Base-by-base conservation (phyloP, 2,329 filamentous ascomycete species). In the Fusarium albosuccineum region DNA sequence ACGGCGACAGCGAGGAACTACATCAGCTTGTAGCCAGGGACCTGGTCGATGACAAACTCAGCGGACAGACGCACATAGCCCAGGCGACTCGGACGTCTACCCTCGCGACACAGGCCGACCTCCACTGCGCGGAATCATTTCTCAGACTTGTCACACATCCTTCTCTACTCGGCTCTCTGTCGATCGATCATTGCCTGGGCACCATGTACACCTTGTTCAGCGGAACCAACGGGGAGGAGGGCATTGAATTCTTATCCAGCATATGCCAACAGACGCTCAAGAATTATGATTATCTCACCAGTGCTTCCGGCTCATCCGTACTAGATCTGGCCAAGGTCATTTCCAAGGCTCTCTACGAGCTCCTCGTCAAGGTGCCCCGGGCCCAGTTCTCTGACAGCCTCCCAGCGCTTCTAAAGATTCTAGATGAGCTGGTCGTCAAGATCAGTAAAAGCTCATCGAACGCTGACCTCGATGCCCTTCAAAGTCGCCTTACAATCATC, bases 131-230 rank as follows among this genome's bases (percentile, higher is more conserved):
- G 16, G 5, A 50, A 11, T 10, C 29, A 11, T 71, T 80, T 6
- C 76, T 81, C 9, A 55, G 66, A 9, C 27, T 80, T 10, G 59
- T 79, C 29, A 78, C 75, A 0, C 76, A 80, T 29, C 42, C 66
- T 1, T 65, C 70, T 2, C 71, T 78, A 5, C 52, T 74, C 2
- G 72, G 76, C 53, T 79, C 76, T 17, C 73, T 76, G 11, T 70
- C 80, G 0, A 71, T 82, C 11, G 78, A 81, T 44, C 64, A 76
- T 6, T 68, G 78, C 27, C 73, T 80, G 1, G 71, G 74, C 3
- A 60, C 45, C 0, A 71, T 80, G 11, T 76, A 73, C 60, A 74
- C 71, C 11, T 77, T 76, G 34, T 55, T 80, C 0, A 60, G 72
- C 6, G 78, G 78, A 2, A 60, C 71, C n/a, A 73, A 74, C 1